phyloP scores from a whole-genome alignment of 768 basidiomycete species.

The Termitomyces sp. region DNA sequence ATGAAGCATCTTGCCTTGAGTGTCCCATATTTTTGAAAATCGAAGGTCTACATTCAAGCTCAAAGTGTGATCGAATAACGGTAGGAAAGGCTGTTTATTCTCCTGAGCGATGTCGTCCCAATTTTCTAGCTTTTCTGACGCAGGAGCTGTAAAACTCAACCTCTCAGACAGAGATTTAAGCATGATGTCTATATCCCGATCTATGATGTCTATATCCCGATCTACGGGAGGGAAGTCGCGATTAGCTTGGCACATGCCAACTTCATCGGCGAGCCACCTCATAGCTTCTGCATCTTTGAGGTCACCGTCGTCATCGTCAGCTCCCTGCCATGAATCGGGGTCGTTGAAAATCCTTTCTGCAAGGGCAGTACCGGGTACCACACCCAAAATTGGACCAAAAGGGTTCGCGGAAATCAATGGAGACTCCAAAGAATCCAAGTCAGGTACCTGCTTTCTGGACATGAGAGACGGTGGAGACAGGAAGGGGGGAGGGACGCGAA shows the following conservation, averaged over 20 bases:
- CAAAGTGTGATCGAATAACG: constrained; percentile 12
- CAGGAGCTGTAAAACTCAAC: constrained; percentile 3
- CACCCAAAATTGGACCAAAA: constrained; percentile 25
- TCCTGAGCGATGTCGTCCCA: constrained; percentile 13
- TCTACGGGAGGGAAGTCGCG: constrained; percentile 12
- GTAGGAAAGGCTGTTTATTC: constrained; percentile 7
- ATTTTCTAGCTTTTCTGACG: not conserved
- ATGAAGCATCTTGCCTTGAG: constrained; percentile 12
- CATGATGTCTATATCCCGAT: constrained; percentile 9
- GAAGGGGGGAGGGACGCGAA: constrained; percentile 10
- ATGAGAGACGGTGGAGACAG: constrained; percentile 20
- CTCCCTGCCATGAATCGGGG: constrained; percentile 38
- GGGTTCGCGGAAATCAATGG: constrained; percentile 32
- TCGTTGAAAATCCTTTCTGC: constrained; percentile 43
- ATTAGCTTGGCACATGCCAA: constrained; percentile 22
- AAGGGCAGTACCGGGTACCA: constrained; percentile 34
- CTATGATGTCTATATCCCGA: constrained; percentile 12
- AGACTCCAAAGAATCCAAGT: constrained; percentile 39
- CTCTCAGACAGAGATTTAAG: constrained; percentile 15
- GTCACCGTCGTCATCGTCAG: constrained; percentile 25
- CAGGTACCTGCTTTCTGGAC: constrained; percentile 29
- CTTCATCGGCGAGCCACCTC: constrained; percentile 33
- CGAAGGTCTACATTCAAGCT: constrained; percentile 16
- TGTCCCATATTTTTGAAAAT: constrained; percentile 17
- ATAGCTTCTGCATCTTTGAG: constrained; percentile 24